These are phyloP conservation scores for Penicillium bovifimosum DNA, from an alignment of 495 filamentous ascomycete species.

Conservation along the genomic window DNA sequence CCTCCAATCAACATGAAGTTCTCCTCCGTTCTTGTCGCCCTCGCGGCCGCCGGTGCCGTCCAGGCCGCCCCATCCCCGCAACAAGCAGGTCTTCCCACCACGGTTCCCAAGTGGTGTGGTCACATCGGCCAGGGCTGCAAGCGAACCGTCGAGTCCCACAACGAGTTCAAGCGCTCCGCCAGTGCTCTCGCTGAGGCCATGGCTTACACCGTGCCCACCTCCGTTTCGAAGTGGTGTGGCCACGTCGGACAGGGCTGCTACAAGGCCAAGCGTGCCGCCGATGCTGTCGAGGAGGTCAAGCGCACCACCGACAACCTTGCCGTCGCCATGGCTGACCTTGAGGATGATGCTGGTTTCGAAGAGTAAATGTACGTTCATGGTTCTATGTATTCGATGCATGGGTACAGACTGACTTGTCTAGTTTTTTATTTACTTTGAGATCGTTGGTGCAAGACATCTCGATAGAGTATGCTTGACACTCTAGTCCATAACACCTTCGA, in stretches of 20 bases:
- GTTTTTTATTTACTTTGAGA: background rate
- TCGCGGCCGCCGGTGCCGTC: constrained; percentile 35
- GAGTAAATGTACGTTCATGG: constrained; percentile 20
- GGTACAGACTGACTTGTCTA: background rate
- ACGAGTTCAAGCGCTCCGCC: constrained; percentile 45
- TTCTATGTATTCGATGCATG: background rate
- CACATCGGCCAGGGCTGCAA: constrained; percentile 33
- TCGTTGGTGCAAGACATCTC: background rate
- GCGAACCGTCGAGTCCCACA: constrained; percentile 29
- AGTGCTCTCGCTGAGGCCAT: constrained; percentile 46
- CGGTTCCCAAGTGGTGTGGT: constrained; percentile 29
- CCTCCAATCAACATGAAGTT: constrained; percentile 42
- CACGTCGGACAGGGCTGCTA: constrained; percentile 38
- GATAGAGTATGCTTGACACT: background rate
- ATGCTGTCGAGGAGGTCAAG: constrained; percentile 33
- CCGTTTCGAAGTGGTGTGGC: constrained; percentile 34
- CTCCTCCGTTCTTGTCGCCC: constrained; percentile 31
- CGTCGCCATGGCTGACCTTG: constrained; percentile 37
- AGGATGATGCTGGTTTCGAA: constrained; percentile 13
- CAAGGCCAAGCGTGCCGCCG: constrained; percentile 44
- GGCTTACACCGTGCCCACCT: constrained; percentile 23
- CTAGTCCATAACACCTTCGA: background rate
- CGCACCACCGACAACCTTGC: constrained; percentile 37
- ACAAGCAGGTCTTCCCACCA: background rate
- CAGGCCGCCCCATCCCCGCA: constrained; percentile 22